A percentile compares a stretch with the other conserved stretches of the same genome.
These are phyloP conservation scores for Heliamphora pulchella DNA, from an alignment of 179 eudicot genomes.

Conservation along the genomic window DNA sequence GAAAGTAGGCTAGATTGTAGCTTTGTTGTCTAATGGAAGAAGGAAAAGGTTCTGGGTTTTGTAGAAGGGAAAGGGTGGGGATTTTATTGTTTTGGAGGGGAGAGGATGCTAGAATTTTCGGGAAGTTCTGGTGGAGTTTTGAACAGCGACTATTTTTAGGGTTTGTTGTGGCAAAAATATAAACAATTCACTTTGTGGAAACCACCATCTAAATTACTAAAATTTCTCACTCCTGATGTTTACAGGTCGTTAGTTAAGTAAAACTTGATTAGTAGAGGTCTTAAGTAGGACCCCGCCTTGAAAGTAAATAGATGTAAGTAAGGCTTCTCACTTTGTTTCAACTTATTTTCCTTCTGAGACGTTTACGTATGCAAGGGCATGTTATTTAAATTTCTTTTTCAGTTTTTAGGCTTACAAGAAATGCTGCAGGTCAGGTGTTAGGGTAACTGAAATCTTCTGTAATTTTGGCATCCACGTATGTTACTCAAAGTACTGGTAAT, in stretches of 20 bases:
- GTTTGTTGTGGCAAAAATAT: neutral
- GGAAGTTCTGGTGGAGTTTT: neutral
- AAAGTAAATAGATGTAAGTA: neutral
- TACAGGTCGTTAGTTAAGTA: neutral
- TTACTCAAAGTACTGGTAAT: neutral
- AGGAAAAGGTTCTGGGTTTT: neutral
- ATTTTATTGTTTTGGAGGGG: neutral
- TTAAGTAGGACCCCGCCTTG: no score
- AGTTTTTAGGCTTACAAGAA: neutral
- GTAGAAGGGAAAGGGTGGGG: neutral
- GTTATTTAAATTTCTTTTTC: neutral
- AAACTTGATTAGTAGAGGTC: neutral
- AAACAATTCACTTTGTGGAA: neutral
- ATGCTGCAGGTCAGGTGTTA: neutral
- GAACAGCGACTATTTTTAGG: neutral
- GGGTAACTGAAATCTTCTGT: neutral
- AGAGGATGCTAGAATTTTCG: neutral
- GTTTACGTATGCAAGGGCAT: neutral
- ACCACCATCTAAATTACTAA: neutral
- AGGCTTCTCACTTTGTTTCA: neutral
- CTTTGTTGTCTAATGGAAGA: neutral
- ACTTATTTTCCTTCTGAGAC: neutral
- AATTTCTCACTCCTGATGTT: neutral
- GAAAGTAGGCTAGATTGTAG: neutral
- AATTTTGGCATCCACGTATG: neutral